phyloP scores from a whole-genome alignment of 163 green algal genomes.

The Chlorella variabilis region DNA sequence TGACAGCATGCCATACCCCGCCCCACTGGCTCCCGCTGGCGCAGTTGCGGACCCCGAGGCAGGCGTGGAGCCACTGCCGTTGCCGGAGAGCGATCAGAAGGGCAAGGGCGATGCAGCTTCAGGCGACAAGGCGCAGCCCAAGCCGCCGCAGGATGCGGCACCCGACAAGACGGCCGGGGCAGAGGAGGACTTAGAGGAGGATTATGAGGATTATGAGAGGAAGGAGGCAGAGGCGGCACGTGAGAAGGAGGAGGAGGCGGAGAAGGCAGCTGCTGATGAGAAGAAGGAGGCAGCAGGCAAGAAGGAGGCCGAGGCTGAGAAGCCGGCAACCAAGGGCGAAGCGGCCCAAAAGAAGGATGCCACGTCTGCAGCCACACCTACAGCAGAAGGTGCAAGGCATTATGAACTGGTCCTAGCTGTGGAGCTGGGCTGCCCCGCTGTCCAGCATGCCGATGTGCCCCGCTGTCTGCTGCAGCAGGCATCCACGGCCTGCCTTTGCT shows the following conservation, averaged over 20 bases:
- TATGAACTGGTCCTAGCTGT: too few species aligned
- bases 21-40: background rate
- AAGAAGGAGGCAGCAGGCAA: background rate
- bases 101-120: background rate
- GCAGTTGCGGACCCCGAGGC: conserved; percentile 29
- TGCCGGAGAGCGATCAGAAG: background rate
- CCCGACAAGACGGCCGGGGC: background rate
- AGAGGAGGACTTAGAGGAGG: background rate
- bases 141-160: background rate
- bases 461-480: too few species aligned
- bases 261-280: conserved; percentile 4
- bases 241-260: conserved; percentile 41
- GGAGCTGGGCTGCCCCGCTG: too few species aligned
- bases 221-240: conserved; percentile 48
- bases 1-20: background rate
- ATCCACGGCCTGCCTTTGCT: too few species aligned
- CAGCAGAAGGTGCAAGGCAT: too few species aligned
- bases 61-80: background rate
- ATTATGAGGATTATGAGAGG: conserved; percentile 55
- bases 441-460: too few species aligned
- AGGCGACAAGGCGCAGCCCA: background rate
- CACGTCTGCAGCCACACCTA: too few species aligned
- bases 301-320: background rate
- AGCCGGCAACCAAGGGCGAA: background rate
- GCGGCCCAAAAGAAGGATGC: background rate